Base-by-base conservation (phyloP, 306 rosid species). In the Herpetospermum pedunculosum region DNA sequence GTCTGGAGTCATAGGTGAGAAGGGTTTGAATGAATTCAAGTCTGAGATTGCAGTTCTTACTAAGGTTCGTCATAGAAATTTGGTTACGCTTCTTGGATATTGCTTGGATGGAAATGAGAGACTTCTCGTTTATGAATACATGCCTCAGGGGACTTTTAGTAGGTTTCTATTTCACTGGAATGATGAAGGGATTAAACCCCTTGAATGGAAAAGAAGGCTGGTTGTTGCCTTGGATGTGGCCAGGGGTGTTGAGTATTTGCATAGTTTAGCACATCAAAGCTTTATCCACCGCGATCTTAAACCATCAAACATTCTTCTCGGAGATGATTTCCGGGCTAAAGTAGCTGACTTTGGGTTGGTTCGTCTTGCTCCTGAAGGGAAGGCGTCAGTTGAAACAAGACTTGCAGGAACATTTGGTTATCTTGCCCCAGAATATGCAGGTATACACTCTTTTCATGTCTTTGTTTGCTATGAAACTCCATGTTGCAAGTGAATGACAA, bases 331-430 rank as follows among this genome's bases (percentile, higher is more conserved):
- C 83, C 81, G 92, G 1, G 99, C 99, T 19, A 94, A 94, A 80
- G 99, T 94, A 38, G 80, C 97, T 3, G 99, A 94, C 74, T 91
- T 94, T 83, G 99, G 99, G 70, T 78, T 94, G 48, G 97, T 94
- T 76, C 91, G 99, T 1, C 99, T 89, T 44, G 99, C 95, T 60
- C 97, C 99, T 0, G 92, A 88, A 78, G 99, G 97, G 75, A 91
- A 88, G 46, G 79, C 85, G 47, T 94, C 99, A 0, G 76, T 94
- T 62, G 95, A 88, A 80, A 94, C 97, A 6, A 85, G 81, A 75
- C 82, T 91, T 23, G 99, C 99, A 0, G 96, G 99, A 83, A 94
- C 99, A 50, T 94, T 94, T 69, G 99, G 99, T 12, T 94, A 94
- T 78, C 80, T 94, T 71, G 96, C 97, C 35, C 99, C 99, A 8